Percentiles rank a stretch among this genome's conserved stretches.
These are phyloP conservation scores for Ophiostoma novo-ulmi DNA, from an alignment of 2,329 filamentous ascomycete genomes.

Conservation along the genomic window DNA sequence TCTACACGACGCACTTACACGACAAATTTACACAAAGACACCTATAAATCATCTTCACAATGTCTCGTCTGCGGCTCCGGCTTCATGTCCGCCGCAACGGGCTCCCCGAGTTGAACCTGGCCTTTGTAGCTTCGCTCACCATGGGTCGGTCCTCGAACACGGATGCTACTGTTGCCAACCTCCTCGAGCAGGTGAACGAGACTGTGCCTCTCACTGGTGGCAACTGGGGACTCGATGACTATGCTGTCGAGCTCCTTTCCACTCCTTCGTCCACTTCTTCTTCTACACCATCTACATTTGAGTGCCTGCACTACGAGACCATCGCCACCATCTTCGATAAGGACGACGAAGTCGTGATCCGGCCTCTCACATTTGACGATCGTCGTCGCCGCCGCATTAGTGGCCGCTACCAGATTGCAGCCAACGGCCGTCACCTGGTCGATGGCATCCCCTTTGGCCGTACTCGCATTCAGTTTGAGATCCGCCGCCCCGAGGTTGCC, in stretches of 20 bases:
- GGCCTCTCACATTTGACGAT: slow-evolving; percentile 52
- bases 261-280: slow-evolving; percentile 29
- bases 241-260: slow-evolving; percentile 68
- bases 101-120: slow-evolving; percentile 64
- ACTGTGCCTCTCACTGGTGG: slow-evolving; percentile 74
- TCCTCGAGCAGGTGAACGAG: slow-evolving; percentile 74
- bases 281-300: slow-evolving; percentile 53
- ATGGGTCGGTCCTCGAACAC: slow-evolving; percentile 36
- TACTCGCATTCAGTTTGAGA: slow-evolving; percentile 39
- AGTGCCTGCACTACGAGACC: slow-evolving; percentile 80
- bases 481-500: not conserved
- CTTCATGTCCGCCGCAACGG: slow-evolving; percentile 67
- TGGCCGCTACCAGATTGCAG: slow-evolving; percentile 75
- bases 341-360: slow-evolving; percentile 72
- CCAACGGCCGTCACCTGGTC: slow-evolving; percentile 71
- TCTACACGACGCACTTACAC: not conserved
- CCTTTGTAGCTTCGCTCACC: slow-evolving; percentile 57
- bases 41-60: not conserved
- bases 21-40: not conserved
- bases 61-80: slow-evolving; percentile 53
- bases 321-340: slow-evolving; percentile 67
- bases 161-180: slow-evolving; percentile 64
- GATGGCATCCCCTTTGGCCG: slow-evolving; percentile 83
- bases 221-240: slow-evolving; percentile 86
- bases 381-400: slow-evolving; percentile 65